A percentile compares a stretch with the other conserved stretches of the same genome.
These are phyloP conservation scores for Giardia duodenalis DNA, from an alignment of 208 protist species.

Conservation along the genomic window DNA sequence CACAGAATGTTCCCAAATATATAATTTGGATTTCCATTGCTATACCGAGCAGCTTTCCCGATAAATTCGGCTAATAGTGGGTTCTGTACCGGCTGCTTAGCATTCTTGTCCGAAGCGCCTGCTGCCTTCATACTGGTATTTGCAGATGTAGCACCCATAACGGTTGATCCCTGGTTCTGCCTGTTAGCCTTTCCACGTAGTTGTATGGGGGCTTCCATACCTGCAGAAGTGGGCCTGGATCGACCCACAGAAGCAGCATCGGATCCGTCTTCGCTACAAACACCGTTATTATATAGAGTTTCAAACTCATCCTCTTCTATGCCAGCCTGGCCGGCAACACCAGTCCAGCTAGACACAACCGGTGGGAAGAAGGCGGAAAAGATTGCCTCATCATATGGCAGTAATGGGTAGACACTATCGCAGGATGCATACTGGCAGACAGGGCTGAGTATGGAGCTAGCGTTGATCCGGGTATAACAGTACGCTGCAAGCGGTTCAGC, in stretches of 20 bases:
- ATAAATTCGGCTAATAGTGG: not conserved
- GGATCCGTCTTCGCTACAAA: too few relatives aligned
- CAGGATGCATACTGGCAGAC: not conserved
- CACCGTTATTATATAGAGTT: too few relatives aligned
- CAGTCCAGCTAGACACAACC: not conserved
- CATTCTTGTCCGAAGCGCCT: too few relatives aligned
- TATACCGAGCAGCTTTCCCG: not conserved
- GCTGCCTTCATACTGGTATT: too few relatives aligned
- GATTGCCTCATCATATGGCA: not conserved
- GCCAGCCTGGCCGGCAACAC: too few relatives aligned
- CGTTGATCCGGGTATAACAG: not conserved
- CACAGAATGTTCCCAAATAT: not conserved
- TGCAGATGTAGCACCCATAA: not conserved
- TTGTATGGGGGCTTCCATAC: not conserved
- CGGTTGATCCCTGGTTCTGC: not conserved
- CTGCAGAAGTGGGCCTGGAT: not conserved
- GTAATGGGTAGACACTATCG: not conserved
- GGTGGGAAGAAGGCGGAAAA: not conserved
- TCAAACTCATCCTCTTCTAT: too few relatives aligned
- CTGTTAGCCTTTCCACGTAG: not conserved
- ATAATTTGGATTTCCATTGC: not conserved
- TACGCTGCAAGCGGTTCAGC: not conserved
- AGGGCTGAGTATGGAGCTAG: not conserved
- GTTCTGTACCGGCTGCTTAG: not conserved
- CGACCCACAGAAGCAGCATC: too few relatives aligned